These are phyloP conservation scores for Pouteria campechiana DNA, from an alignment of 179 eudicot genomes.

Conservation along the genomic window DNA sequence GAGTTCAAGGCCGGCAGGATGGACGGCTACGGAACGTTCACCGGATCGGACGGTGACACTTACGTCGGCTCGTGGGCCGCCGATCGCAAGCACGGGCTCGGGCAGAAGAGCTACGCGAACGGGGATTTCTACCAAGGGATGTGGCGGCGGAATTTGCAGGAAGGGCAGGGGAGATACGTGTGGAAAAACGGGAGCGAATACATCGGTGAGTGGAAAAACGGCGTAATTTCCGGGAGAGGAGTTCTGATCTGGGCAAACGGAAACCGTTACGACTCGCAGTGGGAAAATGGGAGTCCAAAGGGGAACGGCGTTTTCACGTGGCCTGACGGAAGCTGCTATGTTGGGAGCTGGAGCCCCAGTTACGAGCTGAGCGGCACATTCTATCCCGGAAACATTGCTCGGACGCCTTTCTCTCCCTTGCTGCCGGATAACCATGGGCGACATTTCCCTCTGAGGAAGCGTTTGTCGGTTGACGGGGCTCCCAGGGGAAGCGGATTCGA, in stretches of 20 bases:
- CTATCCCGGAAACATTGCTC: no score
- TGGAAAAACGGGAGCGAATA: constrained; percentile 65
- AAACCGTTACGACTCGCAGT: constrained; percentile 75
- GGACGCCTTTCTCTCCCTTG: no score
- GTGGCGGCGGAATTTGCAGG: constrained; percentile 81
- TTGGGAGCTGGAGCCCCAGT: constrained; percentile 83
- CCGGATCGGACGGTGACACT: constrained; percentile 37
- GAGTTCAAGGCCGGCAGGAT: constrained; percentile 82
- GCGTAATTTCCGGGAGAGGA: constrained; percentile 79
- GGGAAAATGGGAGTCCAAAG: constrained; percentile 74
- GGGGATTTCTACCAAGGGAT: constrained; percentile 73
- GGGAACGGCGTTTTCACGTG: constrained; percentile 77
- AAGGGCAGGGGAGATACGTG: constrained; percentile 74
- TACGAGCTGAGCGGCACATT: constrained; percentile 86
- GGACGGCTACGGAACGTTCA: constrained; percentile 69
- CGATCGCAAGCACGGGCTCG: constrained; percentile 77
- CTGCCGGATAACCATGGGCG: no score
- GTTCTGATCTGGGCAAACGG: constrained; percentile 85
- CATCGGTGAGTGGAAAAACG: constrained; percentile 78
- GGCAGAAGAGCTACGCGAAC: constrained; percentile 59
- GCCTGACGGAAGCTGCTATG: constrained; percentile 72
- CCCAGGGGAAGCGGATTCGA: constrained; percentile 28
- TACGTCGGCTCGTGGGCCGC: constrained; percentile 77
- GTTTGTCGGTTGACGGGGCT: constrained; percentile 30
- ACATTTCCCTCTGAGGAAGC: constrained; percentile 30